These are phyloP conservation scores for Theileria equi DNA, from an alignment of 169 alveolate genomes.

Conservation along the genomic window DNA sequence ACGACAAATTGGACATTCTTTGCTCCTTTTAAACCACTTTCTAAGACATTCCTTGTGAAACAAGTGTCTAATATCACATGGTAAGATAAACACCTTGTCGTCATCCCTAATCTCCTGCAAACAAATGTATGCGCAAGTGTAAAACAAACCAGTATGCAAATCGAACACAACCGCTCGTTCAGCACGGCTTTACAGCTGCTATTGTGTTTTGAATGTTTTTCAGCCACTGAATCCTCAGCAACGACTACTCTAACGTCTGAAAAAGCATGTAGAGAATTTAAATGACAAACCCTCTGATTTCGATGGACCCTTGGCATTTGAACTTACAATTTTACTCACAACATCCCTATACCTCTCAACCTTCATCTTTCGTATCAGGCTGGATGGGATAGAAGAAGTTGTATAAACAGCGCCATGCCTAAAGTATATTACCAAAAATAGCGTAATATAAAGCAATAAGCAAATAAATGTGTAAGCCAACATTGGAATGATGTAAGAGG, in stretches of 20 bases:
- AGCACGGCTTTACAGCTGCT: neutral
- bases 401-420: conserved; percentile 32
- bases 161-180: conserved; percentile 28
- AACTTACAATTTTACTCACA: neutral
- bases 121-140: neutral
- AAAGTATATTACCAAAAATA: conserved; percentile 6
- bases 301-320: no score
- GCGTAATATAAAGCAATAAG: conserved; percentile 11
- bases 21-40: conserved; percentile 70
- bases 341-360: conserved; percentile 57
- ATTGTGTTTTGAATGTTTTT: neutral
- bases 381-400: conserved; percentile 29
- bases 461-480: conserved; percentile 32
- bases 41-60: conserved; percentile 69
- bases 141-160: conserved; percentile 24
- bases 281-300: no score
- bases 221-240: no score
- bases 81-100: conserved; percentile 68
- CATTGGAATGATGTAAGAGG: conserved; percentile 40
- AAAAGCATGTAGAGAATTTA: no score
- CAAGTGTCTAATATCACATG: conserved; percentile 74
- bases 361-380: conserved; percentile 49
- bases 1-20: conserved; percentile 76
- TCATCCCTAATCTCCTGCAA: conserved; percentile 54
- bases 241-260: no score